These are phyloP conservation scores for Plasmodium sp. DNA, from an alignment of 169 alveolate species.

Conservation along the genomic window DNA sequence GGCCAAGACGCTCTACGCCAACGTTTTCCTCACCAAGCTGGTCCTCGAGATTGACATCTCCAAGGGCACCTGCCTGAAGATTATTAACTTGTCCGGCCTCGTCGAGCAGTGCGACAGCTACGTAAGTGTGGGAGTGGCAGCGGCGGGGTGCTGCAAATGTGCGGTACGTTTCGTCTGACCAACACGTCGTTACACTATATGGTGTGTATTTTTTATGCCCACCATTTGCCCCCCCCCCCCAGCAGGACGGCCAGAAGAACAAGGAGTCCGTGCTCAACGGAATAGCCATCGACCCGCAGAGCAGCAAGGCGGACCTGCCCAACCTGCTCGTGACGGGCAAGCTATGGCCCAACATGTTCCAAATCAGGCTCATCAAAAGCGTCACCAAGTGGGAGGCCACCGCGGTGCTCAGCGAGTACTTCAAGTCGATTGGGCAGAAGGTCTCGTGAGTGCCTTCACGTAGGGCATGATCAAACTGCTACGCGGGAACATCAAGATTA, in stretches of 20 bases:
- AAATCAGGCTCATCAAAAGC: slow-evolving; percentile 32
- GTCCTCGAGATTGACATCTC: slow-evolving; percentile 66
- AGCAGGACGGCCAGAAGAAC: neutral
- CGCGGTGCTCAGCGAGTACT: neutral
- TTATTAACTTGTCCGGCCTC: slow-evolving; percentile 68
- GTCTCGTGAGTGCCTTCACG: neutral
- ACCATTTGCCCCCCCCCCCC: neutral
- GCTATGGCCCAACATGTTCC: slow-evolving; percentile 62
- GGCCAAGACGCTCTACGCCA: slow-evolving; percentile 68
- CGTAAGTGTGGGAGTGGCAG: neutral
- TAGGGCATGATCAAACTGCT: neutral
- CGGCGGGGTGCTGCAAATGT: neutral
- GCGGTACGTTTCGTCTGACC: neutral
- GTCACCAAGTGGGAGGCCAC: neutral
- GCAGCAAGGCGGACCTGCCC: neutral
- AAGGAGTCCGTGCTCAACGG: slow-evolving; percentile 43
- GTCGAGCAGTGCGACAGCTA: slow-evolving; percentile 1
- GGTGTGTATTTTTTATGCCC: neutral
- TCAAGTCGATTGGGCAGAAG: slow-evolving; percentile 6
- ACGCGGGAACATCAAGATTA: neutral
- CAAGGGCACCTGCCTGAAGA: slow-evolving; percentile 59
- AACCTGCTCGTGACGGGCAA: slow-evolving; percentile 54
- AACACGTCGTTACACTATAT: neutral
- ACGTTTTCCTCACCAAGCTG: slow-evolving; percentile 75
- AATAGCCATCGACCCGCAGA: slow-evolving; percentile 29